Evolutionary conservation across 2,329 filamentous ascomycete genomes (phyloP).

Genomic region (Zarea fungicola): DNA sequence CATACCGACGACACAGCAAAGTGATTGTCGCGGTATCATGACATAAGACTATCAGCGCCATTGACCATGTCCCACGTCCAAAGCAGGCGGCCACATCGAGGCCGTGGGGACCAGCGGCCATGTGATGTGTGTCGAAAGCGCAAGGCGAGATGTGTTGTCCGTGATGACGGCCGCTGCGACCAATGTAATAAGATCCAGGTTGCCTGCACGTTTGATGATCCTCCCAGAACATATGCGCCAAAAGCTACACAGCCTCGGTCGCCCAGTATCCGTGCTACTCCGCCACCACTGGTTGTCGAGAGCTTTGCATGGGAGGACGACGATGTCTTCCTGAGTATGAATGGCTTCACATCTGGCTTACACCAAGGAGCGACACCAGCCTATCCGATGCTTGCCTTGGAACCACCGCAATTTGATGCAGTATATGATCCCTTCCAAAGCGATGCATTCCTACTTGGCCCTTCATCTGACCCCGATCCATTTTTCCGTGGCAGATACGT

Average conservation of each 20-base stretch:
- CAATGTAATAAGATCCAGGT: background rate
- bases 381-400: background rate
- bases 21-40: no score
- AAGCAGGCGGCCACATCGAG: background rate
- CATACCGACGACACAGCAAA: no score
- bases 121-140: background rate
- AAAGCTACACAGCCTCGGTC: background rate
- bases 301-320: background rate
- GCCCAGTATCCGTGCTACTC: background rate
- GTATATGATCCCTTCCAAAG: background rate
- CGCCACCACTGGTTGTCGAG: background rate
- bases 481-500: background rate
- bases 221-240: background rate
- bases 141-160: background rate
- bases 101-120: background rate
- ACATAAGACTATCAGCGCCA: no score
- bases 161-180: background rate
- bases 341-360: background rate
- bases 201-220: background rate
- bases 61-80: background rate
- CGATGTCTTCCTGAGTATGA: background rate
- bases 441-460: background rate
- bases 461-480: background rate
- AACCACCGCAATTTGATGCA: background rate
- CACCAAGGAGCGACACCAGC: background rate